Base-by-base conservation (phyloP, 2,329 filamentous ascomycete species). In the Leptodontidium sp. region DNA sequence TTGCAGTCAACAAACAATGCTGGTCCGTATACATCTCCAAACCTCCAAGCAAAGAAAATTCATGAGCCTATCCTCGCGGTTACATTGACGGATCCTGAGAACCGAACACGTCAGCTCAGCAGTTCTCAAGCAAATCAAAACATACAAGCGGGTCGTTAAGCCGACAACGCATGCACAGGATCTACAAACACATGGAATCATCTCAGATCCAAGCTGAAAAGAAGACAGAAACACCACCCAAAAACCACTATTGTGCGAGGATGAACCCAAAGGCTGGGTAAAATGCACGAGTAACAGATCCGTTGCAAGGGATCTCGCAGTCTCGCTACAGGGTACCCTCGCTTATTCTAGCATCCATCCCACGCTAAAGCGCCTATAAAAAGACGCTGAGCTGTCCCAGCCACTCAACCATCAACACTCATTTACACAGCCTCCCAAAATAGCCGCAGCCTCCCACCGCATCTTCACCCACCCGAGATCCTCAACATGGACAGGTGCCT, bases 351-450 rank as follows among this genome's bases (percentile, higher is more conserved):
- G 57, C 57, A 21, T 26, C 35, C 57, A 61, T 43, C 57, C 38
- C 38, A 61, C 38, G 57, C 57, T 47, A 61, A 61, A 47, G 50
- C 50, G 35, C 52, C 62, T 64, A 64, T 55, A 57, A 45, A 55
- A 64, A 64, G 62, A 64, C 52, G 24, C n/a, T 29, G 38, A 2
- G 9, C 17, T 24, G 17, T 45, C 15, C 26, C 43, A 35, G 43
- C 50, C 21, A 40, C 35, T 24, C 49, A 26, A 50, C 15, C 61
- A 57, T 61, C 57, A 57, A 35, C 40, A 26, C 57, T 17, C 17
- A 21, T 21, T 21, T 21, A 29, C 47, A n/a, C 38, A 49, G 47
- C 52, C 47, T 45, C 61, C 62, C 62, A 64, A 64, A 64, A 64
- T 64, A 64, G 50, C 62, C 49, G 50, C 49, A 64, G 29, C 29